phyloP scores from a whole-genome alignment of 176 grass and related monocot species.

The Triticum monococcum region DNA sequence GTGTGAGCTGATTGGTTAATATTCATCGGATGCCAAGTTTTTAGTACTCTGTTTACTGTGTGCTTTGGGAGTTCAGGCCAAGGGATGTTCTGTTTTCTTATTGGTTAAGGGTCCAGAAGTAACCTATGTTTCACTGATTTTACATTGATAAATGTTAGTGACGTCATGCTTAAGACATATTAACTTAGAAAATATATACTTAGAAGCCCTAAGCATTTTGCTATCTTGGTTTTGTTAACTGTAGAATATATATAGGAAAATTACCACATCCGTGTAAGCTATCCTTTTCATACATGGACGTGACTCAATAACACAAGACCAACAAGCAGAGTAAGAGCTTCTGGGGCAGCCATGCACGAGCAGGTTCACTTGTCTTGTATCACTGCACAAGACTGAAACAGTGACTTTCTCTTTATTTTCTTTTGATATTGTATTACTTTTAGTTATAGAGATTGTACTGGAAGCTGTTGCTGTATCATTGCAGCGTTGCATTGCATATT shows the following conservation, averaged over 20 bases:
- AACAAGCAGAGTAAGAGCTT: neutral
- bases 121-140: neutral
- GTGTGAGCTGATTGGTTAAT: neutral
- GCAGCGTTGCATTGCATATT: conserved; percentile 21
- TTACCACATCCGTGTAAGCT: neutral
- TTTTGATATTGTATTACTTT: conserved; percentile 12
- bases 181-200: neutral
- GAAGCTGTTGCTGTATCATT: conserved; percentile 59
- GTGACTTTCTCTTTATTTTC: neutral
- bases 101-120: neutral
- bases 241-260: neutral
- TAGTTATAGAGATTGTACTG: conserved; percentile 18
- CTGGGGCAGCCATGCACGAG: neutral
- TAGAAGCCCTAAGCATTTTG: neutral
- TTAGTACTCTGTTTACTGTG: neutral
- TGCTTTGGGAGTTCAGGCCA: neutral
- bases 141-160: neutral
- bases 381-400: neutral
- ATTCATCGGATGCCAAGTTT: neutral
- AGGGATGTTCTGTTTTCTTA: neutral
- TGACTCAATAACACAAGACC: neutral
- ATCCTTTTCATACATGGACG: neutral
- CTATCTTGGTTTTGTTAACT: neutral
- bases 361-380: conserved; percentile 15
- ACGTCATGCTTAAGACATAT: neutral